These are phyloP conservation scores for Mycocentrospora acerina DNA, from an alignment of 2,329 filamentous ascomycete genomes.

Conservation along the genomic window DNA sequence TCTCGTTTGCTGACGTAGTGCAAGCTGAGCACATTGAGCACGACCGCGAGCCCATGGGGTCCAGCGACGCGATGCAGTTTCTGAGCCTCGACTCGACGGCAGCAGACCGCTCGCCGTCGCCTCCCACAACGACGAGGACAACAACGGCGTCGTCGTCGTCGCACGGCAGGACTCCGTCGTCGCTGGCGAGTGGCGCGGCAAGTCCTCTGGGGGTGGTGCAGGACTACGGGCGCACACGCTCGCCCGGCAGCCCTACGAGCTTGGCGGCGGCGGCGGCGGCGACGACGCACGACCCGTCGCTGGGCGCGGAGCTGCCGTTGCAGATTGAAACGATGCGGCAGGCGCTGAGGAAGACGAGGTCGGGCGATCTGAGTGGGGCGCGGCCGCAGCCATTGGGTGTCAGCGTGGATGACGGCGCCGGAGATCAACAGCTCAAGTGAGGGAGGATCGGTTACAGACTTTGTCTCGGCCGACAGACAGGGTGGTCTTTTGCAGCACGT, in stretches of 20 bases:
- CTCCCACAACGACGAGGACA: no score
- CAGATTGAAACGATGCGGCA: slow-evolving; percentile 94
- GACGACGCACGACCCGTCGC: slow-evolving; percentile 56
- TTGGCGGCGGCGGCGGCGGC: slow-evolving; percentile 48
- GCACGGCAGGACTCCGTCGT: slow-evolving; percentile 69
- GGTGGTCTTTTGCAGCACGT: no score
- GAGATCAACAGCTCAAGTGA: slow-evolving; percentile 33
- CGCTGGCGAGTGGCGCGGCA: slow-evolving; percentile 56
- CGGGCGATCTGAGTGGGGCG: slow-evolving; percentile 67
- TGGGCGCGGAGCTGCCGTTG: slow-evolving; percentile 71
- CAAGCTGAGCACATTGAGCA: slow-evolving; percentile 75
- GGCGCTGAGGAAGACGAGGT: slow-evolving; percentile 80
- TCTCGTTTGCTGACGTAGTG: slow-evolving; percentile 95
- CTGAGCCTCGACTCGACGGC: slow-evolving; percentile 64
- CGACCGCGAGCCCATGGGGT: slow-evolving; percentile 48
- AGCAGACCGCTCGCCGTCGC: slow-evolving; percentile 70
- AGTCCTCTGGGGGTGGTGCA: slow-evolving; percentile 28
- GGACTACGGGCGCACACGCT: slow-evolving; percentile 64
- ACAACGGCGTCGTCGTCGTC: slow-evolving; percentile 78
- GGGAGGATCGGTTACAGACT: no score
- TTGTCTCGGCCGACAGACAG: no score
- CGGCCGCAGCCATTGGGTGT: slow-evolving; percentile 43
- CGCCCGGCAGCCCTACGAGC: slow-evolving; percentile 62
- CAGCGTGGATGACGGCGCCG: slow-evolving; percentile 39
- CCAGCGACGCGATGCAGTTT: slow-evolving; percentile 65